Base-by-base conservation (phyloP, 495 filamentous ascomycete species). In the Penicillium cosmopolitanum region DNA sequence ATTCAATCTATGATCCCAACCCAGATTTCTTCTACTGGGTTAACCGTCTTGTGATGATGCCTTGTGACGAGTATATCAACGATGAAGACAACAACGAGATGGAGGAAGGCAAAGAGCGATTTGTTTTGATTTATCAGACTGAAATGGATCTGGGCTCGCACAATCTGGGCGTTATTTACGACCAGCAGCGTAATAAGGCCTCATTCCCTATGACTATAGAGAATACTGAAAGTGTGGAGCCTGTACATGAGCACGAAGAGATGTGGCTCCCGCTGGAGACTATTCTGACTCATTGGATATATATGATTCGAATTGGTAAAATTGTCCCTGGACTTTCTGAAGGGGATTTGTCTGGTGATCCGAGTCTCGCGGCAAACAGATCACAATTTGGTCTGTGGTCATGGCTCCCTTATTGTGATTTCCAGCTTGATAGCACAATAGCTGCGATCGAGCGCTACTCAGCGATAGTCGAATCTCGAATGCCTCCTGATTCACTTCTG, bases 231-330 rank as follows among this genome's bases (percentile, higher is more conserved):
- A 64, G 53, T 35, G 28, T 66, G 9, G 48, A 50, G 28, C 64
- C 61, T 35, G 11, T 67, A 11, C 44, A 47, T 10, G 58, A 69
- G 18, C 61, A 65, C 21, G 31, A 56, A 12, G 63, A 71, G n/a
- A 56, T 75, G 21, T 78, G 74, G 71, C 63, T 69, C 33, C 73
- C 75, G 0, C 57, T 77, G 2, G 75, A 77, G 63, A 78, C 74
- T 0, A 61, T 78, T 15, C 67, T 78, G 5, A 66, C 61, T 12
- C 66, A 77, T 16, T 78, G 71, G 74, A 70, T 76, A 21, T 15
- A 61, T 13, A 55, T 73, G 35, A 42, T 72, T 28, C 64, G 56
- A 1, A 56, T 77, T 12, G 73, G 69, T 4, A 78, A 73, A 5
- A 33, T 63, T 28, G 34, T 43, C 25, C 43, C 57, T 5, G 43